Evolutionary conservation across 768 basidiomycete genomes (phyloP).

Genomic region (Mycena haematopus): DNA sequence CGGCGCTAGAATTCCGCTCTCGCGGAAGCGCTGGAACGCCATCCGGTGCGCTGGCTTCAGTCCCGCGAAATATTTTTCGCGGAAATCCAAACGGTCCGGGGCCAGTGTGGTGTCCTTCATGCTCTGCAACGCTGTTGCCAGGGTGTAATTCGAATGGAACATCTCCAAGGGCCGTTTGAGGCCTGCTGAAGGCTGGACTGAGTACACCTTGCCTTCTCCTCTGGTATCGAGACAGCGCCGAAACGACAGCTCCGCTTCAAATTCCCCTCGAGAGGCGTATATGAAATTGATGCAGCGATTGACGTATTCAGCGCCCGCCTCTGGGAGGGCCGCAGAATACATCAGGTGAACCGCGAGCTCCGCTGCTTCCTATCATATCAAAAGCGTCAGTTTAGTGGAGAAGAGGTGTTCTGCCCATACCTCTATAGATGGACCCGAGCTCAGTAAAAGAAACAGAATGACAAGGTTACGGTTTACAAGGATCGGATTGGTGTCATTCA

Average conservation of each 20-base stretch:
- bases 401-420: neutral
- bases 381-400: neutral
- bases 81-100: constrained; percentile 43
- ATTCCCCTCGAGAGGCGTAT: constrained; percentile 22
- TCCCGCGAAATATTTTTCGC: constrained; percentile 42
- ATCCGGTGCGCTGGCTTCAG: constrained; percentile 45
- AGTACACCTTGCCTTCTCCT: constrained; percentile 35
- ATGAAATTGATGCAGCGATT: constrained; percentile 34
- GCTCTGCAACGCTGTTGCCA: constrained; percentile 31
- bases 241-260: constrained; percentile 21
- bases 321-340: constrained; percentile 41
- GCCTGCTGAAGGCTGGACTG: constrained; percentile 24
- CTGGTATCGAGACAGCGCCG: constrained; percentile 32
- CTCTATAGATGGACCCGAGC: constrained; percentile 32
- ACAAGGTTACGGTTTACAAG: constrained; percentile 49
- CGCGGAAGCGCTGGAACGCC: constrained; percentile 36
- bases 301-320: constrained; percentile 35
- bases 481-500: constrained; percentile 47
- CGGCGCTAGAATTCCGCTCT: constrained; percentile 39
- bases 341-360: constrained; percentile 42
- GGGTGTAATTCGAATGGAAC: constrained; percentile 35
- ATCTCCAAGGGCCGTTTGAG: constrained; percentile 31
- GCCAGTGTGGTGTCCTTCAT: constrained; percentile 41
- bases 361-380: constrained; percentile 33
- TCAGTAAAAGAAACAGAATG: constrained; percentile 40